Evolutionary conservation across 2,329 filamentous ascomycete genomes (phyloP).

Genomic region (Ceratocystiopsis brevicomis): DNA sequence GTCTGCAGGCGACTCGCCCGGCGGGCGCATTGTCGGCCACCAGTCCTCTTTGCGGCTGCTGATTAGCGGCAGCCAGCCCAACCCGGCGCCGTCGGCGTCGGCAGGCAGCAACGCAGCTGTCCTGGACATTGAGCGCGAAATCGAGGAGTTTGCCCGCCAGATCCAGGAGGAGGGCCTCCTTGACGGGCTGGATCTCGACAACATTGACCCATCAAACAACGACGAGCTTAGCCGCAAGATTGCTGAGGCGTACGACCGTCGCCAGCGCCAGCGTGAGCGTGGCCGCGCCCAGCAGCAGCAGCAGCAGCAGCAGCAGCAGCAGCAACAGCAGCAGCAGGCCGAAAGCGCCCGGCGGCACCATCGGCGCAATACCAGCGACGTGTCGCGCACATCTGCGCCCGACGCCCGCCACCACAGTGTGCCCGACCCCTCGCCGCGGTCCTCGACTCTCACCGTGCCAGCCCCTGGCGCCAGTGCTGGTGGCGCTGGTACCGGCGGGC

Average conservation of each 20-base stretch:
- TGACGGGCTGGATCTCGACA: slow-evolving; percentile 75
- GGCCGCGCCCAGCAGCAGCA: slow-evolving; percentile 19
- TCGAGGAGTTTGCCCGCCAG: slow-evolving; percentile 74
- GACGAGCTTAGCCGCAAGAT: slow-evolving; percentile 83
- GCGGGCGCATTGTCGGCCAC: slow-evolving; percentile 37
- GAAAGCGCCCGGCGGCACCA: not conserved
- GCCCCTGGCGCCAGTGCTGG: not conserved
- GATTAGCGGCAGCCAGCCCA: slow-evolving; percentile 38
- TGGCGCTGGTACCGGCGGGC: not conserved
- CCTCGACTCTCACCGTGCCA: not conserved
- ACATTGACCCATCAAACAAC: slow-evolving; percentile 65
- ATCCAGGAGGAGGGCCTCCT: slow-evolving; percentile 46
- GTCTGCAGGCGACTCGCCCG: slow-evolving; percentile 17
- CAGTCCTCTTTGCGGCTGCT: slow-evolving; percentile 76
- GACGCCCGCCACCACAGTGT: not conserved
- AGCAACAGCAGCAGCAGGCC: slow-evolving; percentile 12
- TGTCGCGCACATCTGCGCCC: slow-evolving; percentile 1
- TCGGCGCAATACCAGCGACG: slow-evolving; percentile 1
- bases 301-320: slow-evolving; percentile 16
- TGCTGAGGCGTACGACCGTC: slow-evolving; percentile 66
- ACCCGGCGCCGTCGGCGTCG: slow-evolving; percentile 23
- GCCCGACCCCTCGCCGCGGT: not conserved
- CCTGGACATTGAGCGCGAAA: slow-evolving; percentile 68
- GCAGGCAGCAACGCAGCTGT: slow-evolving; percentile 13
- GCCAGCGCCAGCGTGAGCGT: slow-evolving; percentile 50